These are phyloP conservation scores for Microstegium vimineum DNA, from an alignment of 176 grass and related monocot genomes.

Conservation along the genomic window DNA sequence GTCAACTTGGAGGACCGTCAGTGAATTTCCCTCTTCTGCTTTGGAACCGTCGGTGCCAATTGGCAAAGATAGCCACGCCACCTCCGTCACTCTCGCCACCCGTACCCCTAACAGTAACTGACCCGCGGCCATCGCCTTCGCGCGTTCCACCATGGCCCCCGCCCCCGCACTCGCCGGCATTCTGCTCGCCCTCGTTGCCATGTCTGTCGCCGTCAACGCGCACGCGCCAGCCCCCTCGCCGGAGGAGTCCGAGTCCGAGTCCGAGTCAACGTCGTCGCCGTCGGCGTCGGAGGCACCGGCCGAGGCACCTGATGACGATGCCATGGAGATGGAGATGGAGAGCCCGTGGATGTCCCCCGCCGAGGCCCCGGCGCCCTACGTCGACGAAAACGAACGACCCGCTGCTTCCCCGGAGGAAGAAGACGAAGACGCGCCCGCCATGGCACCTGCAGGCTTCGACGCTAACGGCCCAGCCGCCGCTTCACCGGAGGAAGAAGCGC, in stretches of 20 bases:
- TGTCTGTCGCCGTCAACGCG: background rate
- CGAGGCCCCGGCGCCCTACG: background rate
- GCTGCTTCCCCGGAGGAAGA: background rate
- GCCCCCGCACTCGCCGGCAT: background rate
- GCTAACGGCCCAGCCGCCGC: background rate
- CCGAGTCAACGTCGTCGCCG: background rate
- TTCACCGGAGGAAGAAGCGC: background rate
- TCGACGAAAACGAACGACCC: background rate
- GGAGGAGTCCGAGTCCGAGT: background rate
- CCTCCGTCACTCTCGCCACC: background rate
- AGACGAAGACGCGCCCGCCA: background rate
- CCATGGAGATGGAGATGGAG: background rate
- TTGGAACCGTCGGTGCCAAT: no score
- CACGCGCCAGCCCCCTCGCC: conserved; percentile 26
- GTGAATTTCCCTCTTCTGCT: no score
- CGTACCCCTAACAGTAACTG: background rate
- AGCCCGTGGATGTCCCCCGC: background rate
- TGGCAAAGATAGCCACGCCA: conserved; percentile 16
- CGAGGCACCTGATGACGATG: background rate
- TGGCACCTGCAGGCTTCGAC: background rate
- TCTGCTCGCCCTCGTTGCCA: conserved; percentile 21
- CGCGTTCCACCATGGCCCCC: conserved; percentile 21
- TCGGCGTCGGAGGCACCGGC: background rate
- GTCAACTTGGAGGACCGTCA: no score
- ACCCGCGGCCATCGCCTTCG: background rate